phyloP scores from a whole-genome alignment of 192 early-diverging fungal species.

The Lobosporangium transversale region DNA sequence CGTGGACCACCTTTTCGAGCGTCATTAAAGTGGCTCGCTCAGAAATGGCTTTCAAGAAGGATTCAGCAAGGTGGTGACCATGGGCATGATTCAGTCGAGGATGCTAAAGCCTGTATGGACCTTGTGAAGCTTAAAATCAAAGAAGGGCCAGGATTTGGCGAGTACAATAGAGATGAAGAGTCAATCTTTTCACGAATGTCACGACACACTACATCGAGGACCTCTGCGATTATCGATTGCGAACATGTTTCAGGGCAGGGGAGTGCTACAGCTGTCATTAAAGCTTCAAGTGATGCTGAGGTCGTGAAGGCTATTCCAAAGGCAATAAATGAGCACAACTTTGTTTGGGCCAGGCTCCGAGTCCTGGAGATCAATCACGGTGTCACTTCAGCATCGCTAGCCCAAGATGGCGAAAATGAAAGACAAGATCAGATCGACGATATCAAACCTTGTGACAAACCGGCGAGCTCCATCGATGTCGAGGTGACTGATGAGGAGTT shows the following conservation, averaged over 20 bases:
- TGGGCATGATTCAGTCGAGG: constrained; percentile 76
- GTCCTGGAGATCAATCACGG: constrained; percentile 43
- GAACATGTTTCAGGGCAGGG: background rate
- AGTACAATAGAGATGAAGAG: constrained; percentile 42
- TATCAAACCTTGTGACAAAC: background rate
- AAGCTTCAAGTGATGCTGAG: constrained; percentile 19
- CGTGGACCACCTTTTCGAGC: constrained; percentile 63
- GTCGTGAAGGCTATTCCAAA: constrained; percentile 13
- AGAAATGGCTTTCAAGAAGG: constrained; percentile 55
- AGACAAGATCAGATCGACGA: background rate
- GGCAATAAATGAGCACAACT: constrained; percentile 11
- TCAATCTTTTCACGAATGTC: constrained; percentile 17
- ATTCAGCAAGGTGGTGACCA: constrained; percentile 63
- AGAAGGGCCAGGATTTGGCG: constrained; percentile 55
- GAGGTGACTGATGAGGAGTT: constrained; percentile 23
- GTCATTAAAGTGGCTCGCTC: constrained; percentile 60
- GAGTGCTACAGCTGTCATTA: constrained; percentile 7
- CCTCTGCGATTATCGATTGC: constrained; percentile 45
- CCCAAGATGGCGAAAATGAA: constrained; percentile 3
- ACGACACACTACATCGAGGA: constrained; percentile 15
- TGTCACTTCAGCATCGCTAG: background rate
- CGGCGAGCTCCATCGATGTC: background rate
- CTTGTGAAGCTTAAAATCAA: constrained; percentile 64
- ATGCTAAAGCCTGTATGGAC: constrained; percentile 74
- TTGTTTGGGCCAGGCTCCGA: constrained; percentile 44